A percentile compares a stretch with the other conserved stretches of the same genome.
These are phyloP conservation scores for Extremus antarcticus DNA, from an alignment of 495 filamentous ascomycete species.

Conservation along the genomic window DNA sequence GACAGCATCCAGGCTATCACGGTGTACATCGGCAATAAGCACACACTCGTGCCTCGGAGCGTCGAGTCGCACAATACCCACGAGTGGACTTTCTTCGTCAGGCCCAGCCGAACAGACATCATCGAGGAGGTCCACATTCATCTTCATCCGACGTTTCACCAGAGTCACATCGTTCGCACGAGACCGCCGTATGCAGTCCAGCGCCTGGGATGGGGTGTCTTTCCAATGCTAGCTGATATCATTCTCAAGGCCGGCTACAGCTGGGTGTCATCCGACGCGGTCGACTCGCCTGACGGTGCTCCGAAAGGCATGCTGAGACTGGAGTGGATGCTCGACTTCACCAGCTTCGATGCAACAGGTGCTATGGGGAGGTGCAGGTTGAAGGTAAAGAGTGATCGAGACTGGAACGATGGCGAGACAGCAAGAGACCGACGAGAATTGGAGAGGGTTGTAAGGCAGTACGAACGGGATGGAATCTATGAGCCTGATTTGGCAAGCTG, in stretches of 20 bases:
- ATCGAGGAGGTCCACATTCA: constrained; percentile 21
- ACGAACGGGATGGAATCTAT: constrained; percentile 13
- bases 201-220: constrained; percentile 22
- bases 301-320: constrained; percentile 10
- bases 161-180: constrained; percentile 8
- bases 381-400: constrained; percentile 19
- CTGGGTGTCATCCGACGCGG: constrained; percentile 18
- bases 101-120: constrained; percentile 17
- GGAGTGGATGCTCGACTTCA: constrained; percentile 23
- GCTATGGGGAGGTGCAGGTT: constrained; percentile 16
- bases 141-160: constrained; percentile 24
- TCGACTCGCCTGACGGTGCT: constrained; percentile 1
- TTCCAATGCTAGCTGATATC: constrained; percentile 16
- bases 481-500: constrained; percentile 4
- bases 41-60: constrained; percentile 3
- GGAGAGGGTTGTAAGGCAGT: constrained; percentile 8
- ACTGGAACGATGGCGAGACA: constrained; percentile 4
- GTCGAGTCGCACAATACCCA: constrained; percentile 15
- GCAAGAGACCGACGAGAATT: constrained; percentile 3
- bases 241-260: constrained; percentile 17
- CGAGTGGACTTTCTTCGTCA: constrained; percentile 25
- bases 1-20: constrained; percentile 17
- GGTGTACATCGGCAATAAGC: constrained; percentile 23
- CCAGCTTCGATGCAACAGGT: constrained; percentile 13
- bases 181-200: constrained; percentile 21